These are phyloP conservation scores for Cercospora sojina DNA, from an alignment of 2,329 filamentous ascomycete species.

Conservation along the genomic window DNA sequence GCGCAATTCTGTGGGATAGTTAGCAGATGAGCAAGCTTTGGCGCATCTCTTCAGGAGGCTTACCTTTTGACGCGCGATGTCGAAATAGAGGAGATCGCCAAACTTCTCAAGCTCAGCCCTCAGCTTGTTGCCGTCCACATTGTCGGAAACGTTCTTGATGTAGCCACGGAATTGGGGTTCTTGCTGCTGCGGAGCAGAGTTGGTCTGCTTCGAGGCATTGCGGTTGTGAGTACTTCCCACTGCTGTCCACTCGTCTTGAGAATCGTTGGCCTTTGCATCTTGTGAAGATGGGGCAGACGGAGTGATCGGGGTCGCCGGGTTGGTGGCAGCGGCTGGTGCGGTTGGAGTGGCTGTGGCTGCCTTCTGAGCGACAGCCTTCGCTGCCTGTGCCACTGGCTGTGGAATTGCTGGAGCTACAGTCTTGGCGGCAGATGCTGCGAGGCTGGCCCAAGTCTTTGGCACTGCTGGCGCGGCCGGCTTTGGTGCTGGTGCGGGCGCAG, in stretches of 20 bases:
- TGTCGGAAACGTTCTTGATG: conserved; percentile 93
- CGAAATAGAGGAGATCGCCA: conserved; percentile 63
- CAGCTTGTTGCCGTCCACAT: conserved; percentile 73
- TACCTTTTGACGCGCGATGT: conserved; percentile 74
- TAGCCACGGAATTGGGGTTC: conserved; percentile 79
- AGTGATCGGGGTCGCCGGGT: conserved; percentile 23
- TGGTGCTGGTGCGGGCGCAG: conserved; percentile 54
- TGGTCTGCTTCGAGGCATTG: conserved; percentile 66
- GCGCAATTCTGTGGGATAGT: conserved; percentile 74
- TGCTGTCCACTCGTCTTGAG: conserved; percentile 83
- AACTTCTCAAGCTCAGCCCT: conserved; percentile 68
- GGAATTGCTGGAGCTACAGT: conserved; percentile 37
- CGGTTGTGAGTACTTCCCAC: conserved; percentile 76
- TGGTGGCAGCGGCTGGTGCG: conserved; percentile 30
- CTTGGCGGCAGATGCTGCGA: conserved; percentile 53
- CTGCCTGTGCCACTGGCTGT: conserved; percentile 34
- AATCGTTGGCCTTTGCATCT: conserved; percentile 42
- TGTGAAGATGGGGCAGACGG: conserved; percentile 39
- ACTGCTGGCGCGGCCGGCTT: conserved; percentile 53
- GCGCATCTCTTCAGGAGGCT: conserved; percentile 22
- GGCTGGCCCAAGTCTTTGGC: conserved; percentile 71
- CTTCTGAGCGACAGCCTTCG: conserved; percentile 22
- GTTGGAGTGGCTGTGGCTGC: conserved; percentile 34
- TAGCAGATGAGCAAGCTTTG: neutral
- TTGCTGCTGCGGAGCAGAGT: conserved; percentile 64